A percentile compares a stretch with the other conserved stretches of the same genome.
These are phyloP conservation scores for Volvox carteri DNA, from an alignment of 163 green algal genomes.

Conservation along the genomic window DNA sequence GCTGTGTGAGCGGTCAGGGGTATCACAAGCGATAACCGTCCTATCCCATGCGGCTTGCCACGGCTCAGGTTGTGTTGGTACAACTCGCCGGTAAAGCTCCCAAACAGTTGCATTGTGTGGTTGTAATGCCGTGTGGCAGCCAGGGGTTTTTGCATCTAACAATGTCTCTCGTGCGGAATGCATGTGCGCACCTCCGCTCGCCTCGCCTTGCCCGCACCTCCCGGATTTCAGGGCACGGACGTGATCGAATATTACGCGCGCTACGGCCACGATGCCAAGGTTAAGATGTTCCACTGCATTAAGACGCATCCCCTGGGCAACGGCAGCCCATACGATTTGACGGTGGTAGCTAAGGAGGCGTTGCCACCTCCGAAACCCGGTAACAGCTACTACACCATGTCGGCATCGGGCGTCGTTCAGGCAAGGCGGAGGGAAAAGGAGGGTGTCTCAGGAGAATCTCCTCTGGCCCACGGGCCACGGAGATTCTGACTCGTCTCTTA, in stretches of 20 bases:
- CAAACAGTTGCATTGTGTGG: no score
- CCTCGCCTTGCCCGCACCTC: not conserved
- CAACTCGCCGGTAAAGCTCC: no score
- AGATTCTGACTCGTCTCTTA: no score
- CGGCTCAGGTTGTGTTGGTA: no score
- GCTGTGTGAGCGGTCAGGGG: no score
- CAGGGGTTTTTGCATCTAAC: no score
- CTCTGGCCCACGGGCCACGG: no score
- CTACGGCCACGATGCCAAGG: constrained; percentile 69
- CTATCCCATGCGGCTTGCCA: no score
- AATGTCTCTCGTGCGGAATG: no score
- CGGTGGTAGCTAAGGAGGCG: constrained; percentile 67
- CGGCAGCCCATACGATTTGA: constrained; percentile 76
- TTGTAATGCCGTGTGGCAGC: no score
- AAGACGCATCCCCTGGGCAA: constrained; percentile 32
- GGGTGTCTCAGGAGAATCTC: no score
- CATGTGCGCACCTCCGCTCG: not conserved
- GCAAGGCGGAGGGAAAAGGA: constrained; percentile 10
- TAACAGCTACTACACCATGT: constrained; percentile 80
- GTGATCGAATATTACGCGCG: constrained; percentile 80
- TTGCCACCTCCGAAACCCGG: constrained; percentile 34
- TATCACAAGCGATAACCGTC: no score
- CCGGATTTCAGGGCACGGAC: constrained; percentile 77
- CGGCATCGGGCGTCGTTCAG: constrained; percentile 74
- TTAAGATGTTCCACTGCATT: constrained; percentile 82